Evolutionary conservation across 1,284 basidiomycete species (phyloP), one percentile per base, ranked within the genome.

Genomic region (Earliella scabrosa): DNA sequence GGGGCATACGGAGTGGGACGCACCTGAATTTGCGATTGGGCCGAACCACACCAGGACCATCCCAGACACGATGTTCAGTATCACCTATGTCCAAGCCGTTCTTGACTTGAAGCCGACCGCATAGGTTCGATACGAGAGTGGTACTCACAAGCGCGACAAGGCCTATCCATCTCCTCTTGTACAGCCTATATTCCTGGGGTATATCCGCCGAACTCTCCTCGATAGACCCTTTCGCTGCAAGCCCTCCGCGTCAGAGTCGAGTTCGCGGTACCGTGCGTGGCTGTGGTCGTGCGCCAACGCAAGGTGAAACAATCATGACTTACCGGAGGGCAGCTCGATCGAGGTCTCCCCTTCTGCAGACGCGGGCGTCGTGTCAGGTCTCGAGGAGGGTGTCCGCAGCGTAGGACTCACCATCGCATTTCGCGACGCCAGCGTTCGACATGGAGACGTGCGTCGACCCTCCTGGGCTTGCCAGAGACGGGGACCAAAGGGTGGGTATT

Each of bases 41-140:
- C 89, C 90, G 66, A 92, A 93, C 88, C 82, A 84, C 3, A 87
- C 80, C 80, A 83, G 83, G 13, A 79, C 73, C 82, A 89, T 84
- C 2, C 82, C 88, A 1, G 79, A 76, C 11, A 83, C 78, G 29
- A 87, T 68, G 53, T 85, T 88, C 23, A 92, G 71, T 9, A 84
- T 36, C 18, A 85, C 76, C 89, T 90, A 52, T 3, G 16, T 3
- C 4, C 16, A 1, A 31, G 26, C 1, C n/a, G 11, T 9, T 34
- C 29, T 7, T 13, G 11, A 36, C 7, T 31, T 6, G 13, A 13
- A 31, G 6, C 7, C 29, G 29, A 31, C 13, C 40, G 31, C 21
- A 31, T 29, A 29, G 9, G 31, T 16, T 21, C 9, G 3, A 4
- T 45, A 5, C 7, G 14, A 9, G 3, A 6, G 13, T 16, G 3